Evolutionary conservation across 441 rosid genomes (phyloP), one percentile per base, ranked within the genome.

Genomic region (Populus hybrid): DNA sequence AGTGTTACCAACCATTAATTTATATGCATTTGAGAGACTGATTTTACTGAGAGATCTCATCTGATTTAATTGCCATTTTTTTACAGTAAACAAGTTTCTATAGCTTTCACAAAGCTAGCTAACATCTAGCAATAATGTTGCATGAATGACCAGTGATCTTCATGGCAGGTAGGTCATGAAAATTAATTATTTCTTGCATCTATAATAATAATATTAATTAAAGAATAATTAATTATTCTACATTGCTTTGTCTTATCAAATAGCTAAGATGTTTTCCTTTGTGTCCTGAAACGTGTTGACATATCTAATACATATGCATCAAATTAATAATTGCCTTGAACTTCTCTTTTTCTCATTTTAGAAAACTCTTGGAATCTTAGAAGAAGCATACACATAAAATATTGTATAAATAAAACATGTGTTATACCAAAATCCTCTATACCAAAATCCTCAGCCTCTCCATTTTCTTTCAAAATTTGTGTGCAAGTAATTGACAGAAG

Each of bases 221-320:
- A 65, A 53, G 12, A 16, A 14, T 34, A 16, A 64, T 23, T 16
- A 61, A 30, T 46, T 30, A 42, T 50, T 4, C 23, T 34, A 66
- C 16, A 2, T 11, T 40, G 65, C 42, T 35, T 78, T 34, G 28
- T 32, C 65, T 50, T 32, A 24, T 21, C 26, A 7, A 30, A 24
- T 23, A 7, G 18, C 1, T 6, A 8, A 19, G 10, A 5, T 5
- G 28, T 78, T 36, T 75, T 23, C 38, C 65, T 59, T 12, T 68
- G 12, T 46, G 5, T n/a, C 23, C 63, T 71, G 64, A 81, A 69
- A 72, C 77, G 63, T 81, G 77, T 79, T 81, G 84, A 83, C 82
- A 70, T 34, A 24, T 30, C 7, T 5, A 65, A 69, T 40, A n/a
- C n/a, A n/a, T 36, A 34, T 67, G 42, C 2, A 75, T 42, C 18